Base-by-base conservation (phyloP, 1,139 yeast species). In the Geotrichum carabidarum region DNA sequence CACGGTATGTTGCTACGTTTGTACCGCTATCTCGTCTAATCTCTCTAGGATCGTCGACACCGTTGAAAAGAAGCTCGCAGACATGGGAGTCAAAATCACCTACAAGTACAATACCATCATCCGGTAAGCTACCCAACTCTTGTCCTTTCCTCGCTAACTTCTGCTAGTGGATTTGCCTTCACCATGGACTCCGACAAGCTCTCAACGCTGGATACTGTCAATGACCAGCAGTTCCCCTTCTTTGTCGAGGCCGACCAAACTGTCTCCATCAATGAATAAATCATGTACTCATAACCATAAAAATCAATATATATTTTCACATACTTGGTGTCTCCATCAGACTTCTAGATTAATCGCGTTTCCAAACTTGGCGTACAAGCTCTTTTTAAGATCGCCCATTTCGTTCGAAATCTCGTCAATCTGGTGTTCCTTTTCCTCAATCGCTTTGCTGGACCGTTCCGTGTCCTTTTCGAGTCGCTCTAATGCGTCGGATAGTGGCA, bases 291-390 rank as follows among this genome's bases (percentile, higher is more conserved):
- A 15, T 40, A 18, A 15, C 27, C 27, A 22, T 22, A 22, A 22
- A 22, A 3, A 3, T 3, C 3, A 3, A 3, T 2, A 9, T 43
- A 11, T 61, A 56, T 72, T 62, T 34, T 45, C 50, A 30, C 57
- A 59, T 17, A 77, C 75, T 5, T 34, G n/a, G 5, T 5, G 3
- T 5, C 5, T 22, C 4, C 27, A 14, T 52, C 48, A 51, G 35
- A 61, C 57, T 57, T 93, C 99, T 51, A 93, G 75, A 68, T 91
- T 91, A 67, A 93, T 93, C 58, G 90, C 84, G 62, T 81, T 81
- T 40, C 99, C 99, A 68, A 93, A 93, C 69, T 88, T 90, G 15
- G 89, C 88, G 66, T 93, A 93, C 57, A 93, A 74, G n/a, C 75
- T 76, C 36, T 80, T 78, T 72, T 91, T 93, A 63, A 91, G 77